These are phyloP conservation scores for Tylopilus felleus DNA, from an alignment of 768 basidiomycete species.

Conservation along the genomic window DNA sequence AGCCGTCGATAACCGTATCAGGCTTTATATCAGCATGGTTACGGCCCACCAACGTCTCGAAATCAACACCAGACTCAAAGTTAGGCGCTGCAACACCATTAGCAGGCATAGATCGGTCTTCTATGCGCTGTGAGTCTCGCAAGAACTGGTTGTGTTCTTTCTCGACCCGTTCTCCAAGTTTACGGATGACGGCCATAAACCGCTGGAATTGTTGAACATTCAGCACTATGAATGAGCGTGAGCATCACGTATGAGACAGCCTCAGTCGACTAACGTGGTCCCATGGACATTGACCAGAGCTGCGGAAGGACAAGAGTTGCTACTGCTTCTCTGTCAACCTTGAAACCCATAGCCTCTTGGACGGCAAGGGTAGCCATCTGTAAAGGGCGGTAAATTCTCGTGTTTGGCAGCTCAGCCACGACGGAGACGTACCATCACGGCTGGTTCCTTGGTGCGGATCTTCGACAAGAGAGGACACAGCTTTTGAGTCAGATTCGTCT, in stretches of 20 bases:
- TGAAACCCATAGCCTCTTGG: constrained; percentile 94
- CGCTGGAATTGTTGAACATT: constrained; percentile 85
- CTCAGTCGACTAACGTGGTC: constrained; percentile 60
- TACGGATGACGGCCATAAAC: constrained; percentile 84
- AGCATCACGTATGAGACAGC: background rate
- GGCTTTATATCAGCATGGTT: constrained; percentile 45
- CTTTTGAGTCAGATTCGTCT: constrained; percentile 90
- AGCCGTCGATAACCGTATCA: constrained; percentile 37
- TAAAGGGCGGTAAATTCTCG: constrained; percentile 2
- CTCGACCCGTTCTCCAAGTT: constrained; percentile 83
- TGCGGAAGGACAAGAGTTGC: constrained; percentile 87
- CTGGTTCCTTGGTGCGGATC: constrained; percentile 94
- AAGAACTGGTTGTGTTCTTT: constrained; percentile 90
- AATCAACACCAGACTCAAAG: constrained; percentile 63
- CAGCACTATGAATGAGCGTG: constrained; percentile 46
- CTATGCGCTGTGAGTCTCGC: constrained; percentile 86
- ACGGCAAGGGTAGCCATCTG: constrained; percentile 87
- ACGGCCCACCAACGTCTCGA: constrained; percentile 81
- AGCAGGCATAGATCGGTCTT: constrained; percentile 62
- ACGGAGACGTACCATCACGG: constrained; percentile 69
- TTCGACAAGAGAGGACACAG: constrained; percentile 91
- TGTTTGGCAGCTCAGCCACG: background rate
- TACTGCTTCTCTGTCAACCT: constrained; percentile 90
- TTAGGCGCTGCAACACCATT: constrained; percentile 38
- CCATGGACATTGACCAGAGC: constrained; percentile 97